phyloP scores from a whole-genome alignment of 768 basidiomycete genomes.

The Mycena indigotica region DNA sequence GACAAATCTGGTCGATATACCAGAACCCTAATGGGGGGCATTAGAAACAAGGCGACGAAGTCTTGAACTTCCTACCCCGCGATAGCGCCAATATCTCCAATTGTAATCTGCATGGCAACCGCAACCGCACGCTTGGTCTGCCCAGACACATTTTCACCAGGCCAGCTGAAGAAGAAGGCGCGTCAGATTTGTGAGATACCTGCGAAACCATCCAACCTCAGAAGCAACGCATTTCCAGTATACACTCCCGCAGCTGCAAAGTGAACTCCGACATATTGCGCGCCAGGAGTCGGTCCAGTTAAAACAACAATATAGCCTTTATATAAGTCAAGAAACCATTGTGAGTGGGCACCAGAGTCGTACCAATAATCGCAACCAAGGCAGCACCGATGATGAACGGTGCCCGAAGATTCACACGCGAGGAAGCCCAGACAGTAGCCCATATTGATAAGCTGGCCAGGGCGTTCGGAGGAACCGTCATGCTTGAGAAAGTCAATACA shows the following conservation, averaged over 20 bases:
- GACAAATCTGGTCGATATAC: constrained; percentile 55
- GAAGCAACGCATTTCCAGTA: constrained; percentile 56
- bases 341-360: constrained; percentile 1
- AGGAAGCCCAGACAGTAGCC: constrained; percentile 53
- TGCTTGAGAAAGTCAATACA: constrained; percentile 32
- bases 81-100: constrained; percentile 63
- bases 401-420: constrained; percentile 46
- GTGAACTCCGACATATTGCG: constrained; percentile 60
- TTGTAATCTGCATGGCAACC: constrained; percentile 64
- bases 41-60: not conserved
- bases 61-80: constrained; percentile 38
- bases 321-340: not conserved
- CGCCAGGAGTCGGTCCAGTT: constrained; percentile 46
- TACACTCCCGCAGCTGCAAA: constrained; percentile 59
- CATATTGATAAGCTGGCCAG: constrained; percentile 54
- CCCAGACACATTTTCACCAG: constrained; percentile 67
- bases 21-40: constrained; percentile 40
- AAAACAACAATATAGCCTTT: constrained; percentile 65
- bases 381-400: constrained; percentile 56
- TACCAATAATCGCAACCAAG: constrained; percentile 54
- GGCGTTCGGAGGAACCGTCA: constrained; percentile 62
- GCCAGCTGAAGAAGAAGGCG: constrained; percentile 49
- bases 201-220: constrained; percentile 44
- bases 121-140: constrained; percentile 68
- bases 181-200: not conserved